Evolutionary conservation across 225 moss, liverwort and hornwort genomes (phyloP), one percentile per base, ranked within the genome.

Genomic region (Rhytidiadelphus loreus): DNA sequence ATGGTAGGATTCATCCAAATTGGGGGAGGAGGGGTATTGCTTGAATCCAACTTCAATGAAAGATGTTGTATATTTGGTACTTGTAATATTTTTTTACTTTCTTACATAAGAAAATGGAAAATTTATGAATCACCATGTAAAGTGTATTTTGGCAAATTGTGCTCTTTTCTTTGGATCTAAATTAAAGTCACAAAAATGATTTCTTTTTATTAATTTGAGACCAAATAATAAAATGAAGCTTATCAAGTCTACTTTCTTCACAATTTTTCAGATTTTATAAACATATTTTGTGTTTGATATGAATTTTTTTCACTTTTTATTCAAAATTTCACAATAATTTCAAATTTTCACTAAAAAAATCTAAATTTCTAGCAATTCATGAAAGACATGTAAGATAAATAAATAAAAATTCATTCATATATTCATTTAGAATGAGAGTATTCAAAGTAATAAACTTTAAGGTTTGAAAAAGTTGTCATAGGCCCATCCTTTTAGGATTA

Each of bases 101-200:
- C 0, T 19, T 48, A 12, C 0, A 19, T 20, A 48, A 30, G 6
- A 48, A 74, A 74, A 74, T 74, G 32, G 19, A 1, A 73, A 48
- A 74, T 30, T 7, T 25, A 30, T 19, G 4, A 2, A 48, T 18
- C 11, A 74, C 7, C 7, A 19, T 12, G 4, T 32, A 29, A 7
- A 2, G 4, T 46, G 1, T 48, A 2, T 20, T 74, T 48, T 19
- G 7, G 9, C 17, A 20, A 48, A 12, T 48, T 48, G 1, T 30
- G 1, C 1, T 32, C 0, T 2, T 28, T 48, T 6, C 1, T 24
- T 28, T 16, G 1, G 1, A 29, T 29, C 0, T 11, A 0, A 44
- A 72, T 44, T 29, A 46, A 46, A 17, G 6, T 2, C 17, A 17
- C 6, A 5, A 72, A 10, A 72, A 72, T 5, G 1, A 5, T 26